Evolutionary conservation across 148 eudicot species (phyloP).

Genomic region (Rhododendron ferrugineum): DNA sequence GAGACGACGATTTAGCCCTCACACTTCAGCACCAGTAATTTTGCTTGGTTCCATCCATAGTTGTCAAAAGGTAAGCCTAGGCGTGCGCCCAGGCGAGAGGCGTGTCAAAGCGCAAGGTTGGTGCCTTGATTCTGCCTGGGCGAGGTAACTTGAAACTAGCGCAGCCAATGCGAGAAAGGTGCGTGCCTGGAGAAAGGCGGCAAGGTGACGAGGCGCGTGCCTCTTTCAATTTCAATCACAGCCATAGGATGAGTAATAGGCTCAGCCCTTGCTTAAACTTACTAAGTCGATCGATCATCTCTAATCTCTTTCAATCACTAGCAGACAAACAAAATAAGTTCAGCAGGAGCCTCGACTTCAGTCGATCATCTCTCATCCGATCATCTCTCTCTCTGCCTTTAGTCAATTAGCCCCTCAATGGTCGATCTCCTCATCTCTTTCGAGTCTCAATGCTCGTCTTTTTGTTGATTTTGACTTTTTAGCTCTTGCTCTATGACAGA

Average conservation of each 20-base stretch:
- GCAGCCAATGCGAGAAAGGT: background rate
- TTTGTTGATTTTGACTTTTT: background rate
- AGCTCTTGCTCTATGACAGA: background rate
- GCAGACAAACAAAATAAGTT: too few species aligned
- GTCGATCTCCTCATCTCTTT: background rate
- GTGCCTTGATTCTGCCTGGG: too few species aligned
- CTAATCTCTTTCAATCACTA: too few species aligned
- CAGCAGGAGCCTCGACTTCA: too few species aligned
- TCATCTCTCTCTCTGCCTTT: background rate
- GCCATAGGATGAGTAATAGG: background rate
- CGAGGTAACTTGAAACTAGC: too few species aligned
- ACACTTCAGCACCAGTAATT: background rate
- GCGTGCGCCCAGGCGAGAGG: too few species aligned
- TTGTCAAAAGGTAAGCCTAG: too few species aligned
- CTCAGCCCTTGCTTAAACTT: background rate
- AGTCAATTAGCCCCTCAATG: background rate
- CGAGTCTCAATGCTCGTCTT: background rate
- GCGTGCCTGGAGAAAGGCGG: background rate
- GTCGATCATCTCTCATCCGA: too few species aligned
- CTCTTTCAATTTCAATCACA: background rate
- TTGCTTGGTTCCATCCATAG: background rate
- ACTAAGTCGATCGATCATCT: too few species aligned
- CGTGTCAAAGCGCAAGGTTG: too few species aligned
- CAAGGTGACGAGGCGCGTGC: background rate
- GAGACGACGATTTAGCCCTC: background rate